These are phyloP conservation scores for Hypholoma fasciculare DNA, from an alignment of 768 basidiomycete genomes.

Conservation along the genomic window DNA sequence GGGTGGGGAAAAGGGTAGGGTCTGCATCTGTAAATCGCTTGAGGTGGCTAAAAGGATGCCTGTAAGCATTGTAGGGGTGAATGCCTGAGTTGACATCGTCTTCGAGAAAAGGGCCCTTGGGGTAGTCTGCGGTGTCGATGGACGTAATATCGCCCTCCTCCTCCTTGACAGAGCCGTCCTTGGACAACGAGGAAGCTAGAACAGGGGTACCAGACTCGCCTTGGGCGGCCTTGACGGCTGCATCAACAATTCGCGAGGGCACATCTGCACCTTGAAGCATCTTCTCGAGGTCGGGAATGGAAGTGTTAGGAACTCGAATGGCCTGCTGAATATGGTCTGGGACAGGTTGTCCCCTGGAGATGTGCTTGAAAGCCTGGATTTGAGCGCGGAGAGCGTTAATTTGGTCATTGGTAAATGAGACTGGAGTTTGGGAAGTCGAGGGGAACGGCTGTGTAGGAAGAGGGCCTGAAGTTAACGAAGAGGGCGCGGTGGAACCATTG, in stretches of 20 bases:
- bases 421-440: constrained; percentile 64
- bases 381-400: constrained; percentile 77
- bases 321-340: constrained; percentile 72
- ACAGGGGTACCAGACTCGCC: constrained; percentile 36
- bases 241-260: constrained; percentile 66
- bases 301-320: constrained; percentile 62
- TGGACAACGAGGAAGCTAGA: constrained; percentile 23
- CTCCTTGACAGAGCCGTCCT: constrained; percentile 49
- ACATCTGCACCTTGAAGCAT: constrained; percentile 61
- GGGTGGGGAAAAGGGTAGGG: constrained; percentile 65
- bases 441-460: constrained; percentile 50
- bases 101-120: constrained; percentile 77
- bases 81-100: constrained; percentile 78
- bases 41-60: constrained; percentile 80
- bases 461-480: constrained; percentile 48
- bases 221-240: constrained; percentile 73
- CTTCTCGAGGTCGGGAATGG: constrained; percentile 64
- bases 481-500: constrained; percentile 40
- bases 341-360: constrained; percentile 64
- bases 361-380: constrained; percentile 78
- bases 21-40: constrained; percentile 63
- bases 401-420: constrained; percentile 78
- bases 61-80: constrained; percentile 91
- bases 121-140: constrained; percentile 57
- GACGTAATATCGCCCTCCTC: constrained; percentile 50